A percentile compares a stretch with the other conserved stretches of the same genome.
Conservation (phyloP, 176 grass and related monocot genomes). For the Tuctoria greenei region DNA sequence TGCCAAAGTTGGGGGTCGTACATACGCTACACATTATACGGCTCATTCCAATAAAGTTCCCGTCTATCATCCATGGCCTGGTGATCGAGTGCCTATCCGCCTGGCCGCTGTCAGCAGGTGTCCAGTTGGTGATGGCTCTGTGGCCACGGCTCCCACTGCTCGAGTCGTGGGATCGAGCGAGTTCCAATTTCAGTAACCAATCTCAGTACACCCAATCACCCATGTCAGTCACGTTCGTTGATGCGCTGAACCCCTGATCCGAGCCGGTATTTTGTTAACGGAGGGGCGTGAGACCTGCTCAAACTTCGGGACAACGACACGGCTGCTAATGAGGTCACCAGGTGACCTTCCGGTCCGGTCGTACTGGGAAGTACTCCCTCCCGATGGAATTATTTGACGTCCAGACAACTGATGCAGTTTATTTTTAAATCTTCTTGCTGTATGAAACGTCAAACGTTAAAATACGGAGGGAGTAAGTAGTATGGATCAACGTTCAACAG, state of each 20-base stretch:
- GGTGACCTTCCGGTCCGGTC: no score
- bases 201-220: not conserved
- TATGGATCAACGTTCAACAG: not conserved
- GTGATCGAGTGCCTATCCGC: not conserved
- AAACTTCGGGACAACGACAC: not conserved
- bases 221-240: not conserved
- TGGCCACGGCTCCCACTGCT: not conserved
- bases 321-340: not conserved
- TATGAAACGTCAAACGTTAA: no score
- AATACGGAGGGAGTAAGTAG: no score
- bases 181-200: not conserved
- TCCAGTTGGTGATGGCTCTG: conserved; percentile 5
- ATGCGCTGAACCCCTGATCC: not conserved
- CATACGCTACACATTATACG: not conserved
- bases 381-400: no score
- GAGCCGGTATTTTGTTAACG: not conserved
- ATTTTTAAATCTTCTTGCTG: no score
- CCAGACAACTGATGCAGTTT: no score
- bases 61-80: not conserved
- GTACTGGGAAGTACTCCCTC: not conserved
- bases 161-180: not conserved
- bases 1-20: not conserved
- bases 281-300: not conserved
- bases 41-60: conserved; percentile 2
- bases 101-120: not conserved